phyloP scores from a whole-genome alignment of 345 rosid genomes.

The Carallia pectinifolia region DNA sequence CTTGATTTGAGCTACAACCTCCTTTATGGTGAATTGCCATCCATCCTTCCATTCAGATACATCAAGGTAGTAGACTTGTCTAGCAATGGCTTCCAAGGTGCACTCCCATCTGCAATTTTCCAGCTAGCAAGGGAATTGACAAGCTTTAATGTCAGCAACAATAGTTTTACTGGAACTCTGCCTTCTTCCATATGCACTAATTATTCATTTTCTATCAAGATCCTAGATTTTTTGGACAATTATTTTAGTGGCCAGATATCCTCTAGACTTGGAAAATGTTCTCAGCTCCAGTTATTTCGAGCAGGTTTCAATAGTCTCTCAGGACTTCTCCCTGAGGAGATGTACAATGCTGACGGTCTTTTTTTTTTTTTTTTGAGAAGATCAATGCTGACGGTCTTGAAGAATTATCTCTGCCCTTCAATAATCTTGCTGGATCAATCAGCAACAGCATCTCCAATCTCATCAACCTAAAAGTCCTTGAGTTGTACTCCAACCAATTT shows the following conservation, averaged over 20 bases:
- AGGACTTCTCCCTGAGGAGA: slow-evolving; percentile 1
- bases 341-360: background rate
- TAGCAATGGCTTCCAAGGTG: background rate
- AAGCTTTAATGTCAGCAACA: no score
- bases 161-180: background rate
- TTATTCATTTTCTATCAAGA: background rate
- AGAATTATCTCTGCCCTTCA: slow-evolving; percentile 5
- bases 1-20: slow-evolving; percentile 22
- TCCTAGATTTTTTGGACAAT: slow-evolving; percentile 16
- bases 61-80: no score
- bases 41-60: background rate
- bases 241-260: background rate
- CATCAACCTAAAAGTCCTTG: slow-evolving; percentile 3
- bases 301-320: slow-evolving; percentile 22
- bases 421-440: slow-evolving; percentile 6
- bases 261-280: slow-evolving; percentile 10
- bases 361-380: no score
- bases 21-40: slow-evolving; percentile 19
- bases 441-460: background rate
- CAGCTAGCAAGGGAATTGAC: no score
- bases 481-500: slow-evolving; percentile 9
- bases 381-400: background rate
- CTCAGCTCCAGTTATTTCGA: slow-evolving; percentile 4
- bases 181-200: background rate
- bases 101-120: no score